Percentiles rank a stretch among this genome's conserved stretches.
phyloP scores from a whole-genome alignment of 2,329 filamentous ascomycete genomes.

The Diaporthe ampelina region DNA sequence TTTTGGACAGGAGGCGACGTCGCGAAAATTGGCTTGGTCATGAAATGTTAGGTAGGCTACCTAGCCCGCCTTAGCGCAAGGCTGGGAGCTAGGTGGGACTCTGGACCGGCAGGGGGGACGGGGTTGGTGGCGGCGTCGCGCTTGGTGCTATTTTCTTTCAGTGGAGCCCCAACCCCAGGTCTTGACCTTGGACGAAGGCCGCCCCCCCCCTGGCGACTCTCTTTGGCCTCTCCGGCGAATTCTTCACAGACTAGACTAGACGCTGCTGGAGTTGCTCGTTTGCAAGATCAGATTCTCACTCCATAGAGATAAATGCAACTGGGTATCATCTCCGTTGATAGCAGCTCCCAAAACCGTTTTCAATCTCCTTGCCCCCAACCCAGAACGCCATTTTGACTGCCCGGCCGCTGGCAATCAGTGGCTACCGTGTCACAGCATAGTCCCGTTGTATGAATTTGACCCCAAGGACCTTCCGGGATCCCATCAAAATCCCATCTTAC shows the following conservation, averaged over 20 bases:
- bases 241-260: neutral
- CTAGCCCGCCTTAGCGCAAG: constrained; percentile 13
- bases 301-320: neutral
- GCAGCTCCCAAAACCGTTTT: neutral
- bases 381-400: neutral
- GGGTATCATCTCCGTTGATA: constrained; percentile 5
- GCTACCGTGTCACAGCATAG: neutral
- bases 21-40: constrained; percentile 31
- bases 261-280: neutral
- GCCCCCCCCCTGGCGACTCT: neutral
- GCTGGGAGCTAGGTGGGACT: constrained; percentile 18
- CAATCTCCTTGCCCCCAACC: neutral
- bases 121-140: too few species aligned
- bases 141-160: neutral
- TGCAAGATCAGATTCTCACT: neutral
- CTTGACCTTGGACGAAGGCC: neutral
- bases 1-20: constrained; percentile 17
- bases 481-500: neutral
- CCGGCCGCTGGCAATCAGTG: neutral
- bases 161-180: neutral
- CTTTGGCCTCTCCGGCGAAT: neutral
- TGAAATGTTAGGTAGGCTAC: constrained; percentile 30
- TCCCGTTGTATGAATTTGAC: neutral
- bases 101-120: neutral
- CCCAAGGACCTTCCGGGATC: neutral